Percentiles rank a stretch among this genome's conserved stretches.
Conservation (phyloP, 768 basidiomycete genomes). For the Podaxis pistillaris region DNA sequence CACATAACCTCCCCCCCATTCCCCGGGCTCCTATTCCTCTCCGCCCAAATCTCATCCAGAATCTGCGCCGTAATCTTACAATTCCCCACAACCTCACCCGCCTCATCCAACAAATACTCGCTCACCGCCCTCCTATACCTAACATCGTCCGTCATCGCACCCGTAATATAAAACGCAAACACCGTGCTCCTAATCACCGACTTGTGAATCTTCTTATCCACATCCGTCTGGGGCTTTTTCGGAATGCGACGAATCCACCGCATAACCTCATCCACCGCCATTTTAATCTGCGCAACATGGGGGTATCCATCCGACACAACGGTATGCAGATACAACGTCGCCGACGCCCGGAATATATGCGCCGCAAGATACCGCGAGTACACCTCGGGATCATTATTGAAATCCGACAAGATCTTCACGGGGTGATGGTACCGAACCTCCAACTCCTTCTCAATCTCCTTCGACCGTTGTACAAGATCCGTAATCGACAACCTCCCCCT, state of each 20-base stretch:
- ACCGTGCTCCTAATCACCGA: constrained; percentile 76
- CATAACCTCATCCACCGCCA: constrained; percentile 54
- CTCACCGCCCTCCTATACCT: constrained; percentile 42
- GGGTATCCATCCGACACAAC: constrained; percentile 77
- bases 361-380: constrained; percentile 45
- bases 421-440: constrained; percentile 15
- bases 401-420: constrained; percentile 20
- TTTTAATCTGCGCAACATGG: constrained; percentile 57
- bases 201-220: constrained; percentile 33
- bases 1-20: constrained; percentile 32
- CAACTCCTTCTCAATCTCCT: constrained; percentile 46
- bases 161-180: constrained; percentile 73
- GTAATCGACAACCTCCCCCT: constrained; percentile 55
- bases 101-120: constrained; percentile 46
- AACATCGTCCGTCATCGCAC: constrained; percentile 58
- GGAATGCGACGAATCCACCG: constrained; percentile 39
- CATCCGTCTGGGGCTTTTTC: constrained; percentile 22
- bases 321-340: constrained; percentile 71
- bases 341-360: constrained; percentile 71
- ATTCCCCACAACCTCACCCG: constrained; percentile 60
- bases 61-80: constrained; percentile 51
- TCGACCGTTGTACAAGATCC: constrained; percentile 54
- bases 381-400: constrained; percentile 24
- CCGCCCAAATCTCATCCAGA: constrained; percentile 58
- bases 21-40: constrained; percentile 25